Base-by-base conservation (phyloP, 176 grass and related monocot species). In the Leersia perrieri region DNA sequence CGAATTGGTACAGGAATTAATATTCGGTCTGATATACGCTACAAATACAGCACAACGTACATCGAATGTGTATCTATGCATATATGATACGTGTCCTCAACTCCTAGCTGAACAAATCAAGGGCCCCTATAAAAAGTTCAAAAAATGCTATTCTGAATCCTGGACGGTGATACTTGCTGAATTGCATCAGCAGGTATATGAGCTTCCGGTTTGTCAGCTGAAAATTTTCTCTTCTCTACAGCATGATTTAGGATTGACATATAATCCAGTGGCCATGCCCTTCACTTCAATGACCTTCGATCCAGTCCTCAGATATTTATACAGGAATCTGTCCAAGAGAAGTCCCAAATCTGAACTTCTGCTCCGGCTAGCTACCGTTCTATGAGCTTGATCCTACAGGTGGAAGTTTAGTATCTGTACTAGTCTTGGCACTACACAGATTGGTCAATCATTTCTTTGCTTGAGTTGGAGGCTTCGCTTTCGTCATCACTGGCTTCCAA, bases 401-500 rank as follows among this genome's bases (percentile, higher is more conserved):
- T n/a, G 34, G 3, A 63, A 55, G 44, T 35, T 10, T 53, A 63
- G 9, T 39, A 53, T 26, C 27, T 73, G 61, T 26, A 20, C 38
- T 55, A 9, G 73, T 80, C 63, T 75, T 57, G 58, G 33, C 53
- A 32, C 70, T 82, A 71, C 51, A 83, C 25, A 77, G 86, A 88
- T 44, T 83, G 60, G 42, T 87, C 85, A 14, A 80, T 78, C 49
- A 81, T 83, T 68, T 92, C 86, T 60, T 90, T 80, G 49, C 67
- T 75, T 79, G 61, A 4, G 80, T 49, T 26, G 47, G 86, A 74
- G 68, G 75, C 16, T 53, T 42, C 68, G 64, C 60, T 79, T 31
- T 73, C 85, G 49, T 42, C 44, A 5, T 85, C 82, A 36, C 87
- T 73, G 11, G 83, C 74, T 51, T 93, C 87, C 78, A 99, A 73